Evolutionary conservation across 352 stramenopile species (phyloP), one percentile per base, ranked within the genome.

Genomic region (Globisporangium lucens): DNA sequence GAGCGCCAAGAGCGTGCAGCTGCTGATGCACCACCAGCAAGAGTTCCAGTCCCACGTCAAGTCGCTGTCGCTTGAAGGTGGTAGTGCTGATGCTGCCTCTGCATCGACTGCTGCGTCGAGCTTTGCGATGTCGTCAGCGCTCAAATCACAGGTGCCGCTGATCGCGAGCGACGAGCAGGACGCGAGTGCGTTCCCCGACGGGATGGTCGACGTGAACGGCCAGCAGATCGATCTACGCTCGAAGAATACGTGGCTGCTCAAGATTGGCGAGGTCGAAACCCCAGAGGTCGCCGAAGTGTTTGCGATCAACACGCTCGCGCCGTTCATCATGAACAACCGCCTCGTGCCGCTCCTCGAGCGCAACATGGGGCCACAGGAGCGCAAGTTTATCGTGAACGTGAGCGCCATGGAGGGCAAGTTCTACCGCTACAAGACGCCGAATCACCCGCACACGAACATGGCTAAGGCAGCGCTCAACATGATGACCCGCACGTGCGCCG

Each of bases 331-430:
- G 65, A 98, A 98, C 79, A 96, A 97, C 29, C 87, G 93, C 15
- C 78, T 99, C 22, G 87, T 97, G 69, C 87, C 90, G 24, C 71
- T 98, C 13, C 87, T 99, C 72, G 79, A 87, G 61, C 89, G 84
- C 65, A 83, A 72, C 29, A 71, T 75, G 20, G 63, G 60, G 0
- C 57, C 72, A 0, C 67, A 56, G 0, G 82, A 92, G 51, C 86
- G 82, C 69, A 94, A 93, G 69, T 98, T 99, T 62, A 97, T 99
- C 62, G 97, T 99, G 61, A 99, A 99, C 69, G 97, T 99, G 24
- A 98, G 90, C 36, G 96, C 97, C 38, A 99, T 99, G 97, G 97
- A 99, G 71, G 97, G 97, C 57, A 99, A 99, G 75, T 99, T 99
- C 71, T 98, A 99, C 75, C 82, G 97, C 22, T 97, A 98, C 83